These are phyloP conservation scores for Colletotrichum sp. DNA, from an alignment of 2,329 filamentous ascomycete genomes.

Conservation along the genomic window DNA sequence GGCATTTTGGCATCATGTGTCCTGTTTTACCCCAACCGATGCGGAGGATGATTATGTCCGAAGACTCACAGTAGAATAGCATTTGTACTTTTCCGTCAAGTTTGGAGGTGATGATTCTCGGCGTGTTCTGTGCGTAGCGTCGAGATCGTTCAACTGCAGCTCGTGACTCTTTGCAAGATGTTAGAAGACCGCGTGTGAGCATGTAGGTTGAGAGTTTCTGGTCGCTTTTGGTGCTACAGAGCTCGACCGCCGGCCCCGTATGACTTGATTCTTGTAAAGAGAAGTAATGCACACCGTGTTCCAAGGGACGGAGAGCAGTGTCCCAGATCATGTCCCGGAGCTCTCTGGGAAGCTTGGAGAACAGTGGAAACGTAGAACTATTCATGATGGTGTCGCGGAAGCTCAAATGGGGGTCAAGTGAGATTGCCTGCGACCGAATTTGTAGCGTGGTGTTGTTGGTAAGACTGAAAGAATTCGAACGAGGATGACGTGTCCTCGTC, in stretches of 20 bases:
- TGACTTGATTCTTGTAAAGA: not conserved
- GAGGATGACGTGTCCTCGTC: too few relatives aligned
- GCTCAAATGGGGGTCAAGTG: fast-evolving
- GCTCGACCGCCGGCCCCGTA: not conserved
- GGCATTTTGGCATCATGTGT: fast-evolving
- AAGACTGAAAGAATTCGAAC: not conserved
- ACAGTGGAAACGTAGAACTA: not conserved
- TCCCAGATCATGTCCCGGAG: not conserved
- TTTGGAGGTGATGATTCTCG: not conserved
- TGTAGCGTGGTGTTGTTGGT: not conserved
- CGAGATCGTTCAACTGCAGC: not conserved
- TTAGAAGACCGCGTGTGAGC: not conserved
- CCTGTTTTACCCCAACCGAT: not conserved
- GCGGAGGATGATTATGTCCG: not conserved
- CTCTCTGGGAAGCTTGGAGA: not conserved
- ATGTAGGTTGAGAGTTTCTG: not conserved
- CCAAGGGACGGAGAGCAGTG: not conserved
- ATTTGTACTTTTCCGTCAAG: not conserved
- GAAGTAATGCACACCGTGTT: not conserved
- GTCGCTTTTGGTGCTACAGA: not conserved
- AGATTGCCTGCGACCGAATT: not conserved
- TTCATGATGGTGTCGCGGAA: not conserved
- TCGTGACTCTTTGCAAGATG: not conserved
- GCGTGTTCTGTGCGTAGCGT: not conserved
- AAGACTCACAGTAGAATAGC: not conserved